Evolutionary conservation across 179 eudicot genomes (phyloP).

Genomic region (Vitellaria paradoxa): DNA sequence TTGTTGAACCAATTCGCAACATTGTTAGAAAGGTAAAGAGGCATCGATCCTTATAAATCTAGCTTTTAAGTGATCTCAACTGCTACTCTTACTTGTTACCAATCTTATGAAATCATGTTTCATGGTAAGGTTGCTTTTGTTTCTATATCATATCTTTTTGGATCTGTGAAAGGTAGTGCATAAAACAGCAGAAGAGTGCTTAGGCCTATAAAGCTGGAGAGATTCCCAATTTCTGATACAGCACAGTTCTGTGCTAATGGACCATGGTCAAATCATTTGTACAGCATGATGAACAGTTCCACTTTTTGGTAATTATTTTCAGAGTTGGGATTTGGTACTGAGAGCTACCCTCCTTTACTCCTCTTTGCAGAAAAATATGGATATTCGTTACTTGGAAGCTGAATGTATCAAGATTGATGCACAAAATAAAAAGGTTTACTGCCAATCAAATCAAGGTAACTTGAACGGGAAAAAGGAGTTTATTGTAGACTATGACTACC

Average conservation of each 20-base stretch:
- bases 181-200: too few species aligned
- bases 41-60: neutral
- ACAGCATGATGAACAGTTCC: neutral
- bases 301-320: neutral
- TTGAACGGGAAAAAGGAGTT: slow-evolving; percentile 57
- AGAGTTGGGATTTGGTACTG: neutral
- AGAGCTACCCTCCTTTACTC: neutral
- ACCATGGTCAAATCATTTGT: neutral
- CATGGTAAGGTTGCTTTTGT: neutral
- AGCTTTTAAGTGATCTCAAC: neutral
- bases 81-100: neutral
- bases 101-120: neutral
- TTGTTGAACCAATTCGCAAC: slow-evolving; percentile 92
- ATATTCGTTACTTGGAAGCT: slow-evolving; percentile 64
- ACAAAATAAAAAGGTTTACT: slow-evolving; percentile 65
- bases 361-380: slow-evolving; percentile 53
- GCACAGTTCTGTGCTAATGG: neutral
- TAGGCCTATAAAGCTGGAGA: neutral
- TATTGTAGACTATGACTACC: slow-evolving; percentile 83
- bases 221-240: neutral
- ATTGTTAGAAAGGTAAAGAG: slow-evolving; percentile 65
- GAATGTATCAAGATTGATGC: slow-evolving; percentile 86
- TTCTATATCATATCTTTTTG: neutral
- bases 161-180: neutral
- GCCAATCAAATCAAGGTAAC: slow-evolving; percentile 49